phyloP scores from a whole-genome alignment of 768 basidiomycete species.

The Boletus subcaerulescens region DNA sequence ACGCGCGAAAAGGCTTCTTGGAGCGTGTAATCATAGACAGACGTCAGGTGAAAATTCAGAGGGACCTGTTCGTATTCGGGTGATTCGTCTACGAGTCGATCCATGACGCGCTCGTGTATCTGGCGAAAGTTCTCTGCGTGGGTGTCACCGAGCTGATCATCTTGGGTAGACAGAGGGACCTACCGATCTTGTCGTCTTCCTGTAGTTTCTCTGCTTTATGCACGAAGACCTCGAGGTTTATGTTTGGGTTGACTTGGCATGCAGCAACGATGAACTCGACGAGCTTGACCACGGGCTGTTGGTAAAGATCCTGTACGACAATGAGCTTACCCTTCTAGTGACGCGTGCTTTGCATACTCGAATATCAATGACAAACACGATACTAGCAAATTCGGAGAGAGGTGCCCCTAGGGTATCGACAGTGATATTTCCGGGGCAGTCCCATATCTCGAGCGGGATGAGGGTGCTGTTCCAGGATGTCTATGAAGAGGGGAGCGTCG shows the following conservation, averaged over 20 bases:
- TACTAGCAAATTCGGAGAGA: slow-evolving; percentile 74
- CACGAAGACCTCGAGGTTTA: slow-evolving; percentile 88
- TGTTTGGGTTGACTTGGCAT: slow-evolving; percentile 67
- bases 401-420: slow-evolving; percentile 74
- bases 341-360: slow-evolving; percentile 50
- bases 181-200: slow-evolving; percentile 90
- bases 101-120: slow-evolving; percentile 82
- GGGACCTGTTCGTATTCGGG: slow-evolving; percentile 76
- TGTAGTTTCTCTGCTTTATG: slow-evolving; percentile 92
- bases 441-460: slow-evolving; percentile 93
- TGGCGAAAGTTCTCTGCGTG: slow-evolving; percentile 82
- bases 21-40: slow-evolving; percentile 88
- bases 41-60: slow-evolving; percentile 88
- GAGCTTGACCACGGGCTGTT: slow-evolving; percentile 77
- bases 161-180: slow-evolving; percentile 15
- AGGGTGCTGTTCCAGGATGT: slow-evolving; percentile 58
- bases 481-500: background rate
- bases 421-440: slow-evolving; percentile 85
- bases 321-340: background rate
- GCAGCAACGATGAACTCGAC: slow-evolving; percentile 79
- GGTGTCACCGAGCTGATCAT: background rate
- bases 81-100: slow-evolving; percentile 74
- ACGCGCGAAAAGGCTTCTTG: slow-evolving; percentile 92
- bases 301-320: slow-evolving; percentile 66
- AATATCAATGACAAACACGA: slow-evolving; percentile 95